Evolutionary conservation across 495 filamentous ascomycete species (phyloP).

Genomic region (Penicillium maclennaniae): DNA sequence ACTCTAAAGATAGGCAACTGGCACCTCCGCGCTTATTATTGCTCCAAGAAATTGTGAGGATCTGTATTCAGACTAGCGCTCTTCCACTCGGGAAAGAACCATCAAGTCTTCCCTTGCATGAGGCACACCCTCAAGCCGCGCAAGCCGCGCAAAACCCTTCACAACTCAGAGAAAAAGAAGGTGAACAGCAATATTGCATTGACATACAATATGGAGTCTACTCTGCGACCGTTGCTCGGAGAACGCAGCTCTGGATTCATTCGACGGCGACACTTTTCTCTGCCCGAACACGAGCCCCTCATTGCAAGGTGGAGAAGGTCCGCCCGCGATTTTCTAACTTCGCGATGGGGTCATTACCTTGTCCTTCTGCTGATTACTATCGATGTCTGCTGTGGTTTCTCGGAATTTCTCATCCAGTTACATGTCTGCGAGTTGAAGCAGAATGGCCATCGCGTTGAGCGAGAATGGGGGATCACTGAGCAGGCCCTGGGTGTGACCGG

Average conservation of each 20-base stretch:
- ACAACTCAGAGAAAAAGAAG: too few species aligned
- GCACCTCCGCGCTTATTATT: too few species aligned
- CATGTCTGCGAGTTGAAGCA: conserved; percentile 53
- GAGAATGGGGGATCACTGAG: conserved; percentile 26
- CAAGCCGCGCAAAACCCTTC: too few species aligned
- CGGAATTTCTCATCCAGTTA: conserved; percentile 59
- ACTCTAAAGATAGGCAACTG: too few species aligned
- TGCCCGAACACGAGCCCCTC: conserved; percentile 5
- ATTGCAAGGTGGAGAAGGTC: conserved; percentile 17
- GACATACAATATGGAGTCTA: not conserved
- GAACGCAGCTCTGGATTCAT: not conserved
- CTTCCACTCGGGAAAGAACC: too few species aligned
- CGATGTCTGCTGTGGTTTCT: conserved; percentile 56
- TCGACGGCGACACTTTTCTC: not conserved
- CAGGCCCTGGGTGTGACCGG: conserved; percentile 41
- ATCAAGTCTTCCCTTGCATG: too few species aligned
- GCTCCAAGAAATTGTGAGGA: too few species aligned
- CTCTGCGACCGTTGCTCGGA: not conserved
- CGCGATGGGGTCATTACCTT: conserved; percentile 54
- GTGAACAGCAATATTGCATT: too few species aligned
- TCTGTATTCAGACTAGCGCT: too few species aligned
- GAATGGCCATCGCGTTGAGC: conserved; percentile 5
- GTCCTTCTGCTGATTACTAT: conserved; percentile 53
- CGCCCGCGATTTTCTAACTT: conserved; percentile 42
- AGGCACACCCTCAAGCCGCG: too few species aligned